phyloP scores from a whole-genome alignment of 140 eudicot genomes.

The Ambrosia hybrid region DNA sequence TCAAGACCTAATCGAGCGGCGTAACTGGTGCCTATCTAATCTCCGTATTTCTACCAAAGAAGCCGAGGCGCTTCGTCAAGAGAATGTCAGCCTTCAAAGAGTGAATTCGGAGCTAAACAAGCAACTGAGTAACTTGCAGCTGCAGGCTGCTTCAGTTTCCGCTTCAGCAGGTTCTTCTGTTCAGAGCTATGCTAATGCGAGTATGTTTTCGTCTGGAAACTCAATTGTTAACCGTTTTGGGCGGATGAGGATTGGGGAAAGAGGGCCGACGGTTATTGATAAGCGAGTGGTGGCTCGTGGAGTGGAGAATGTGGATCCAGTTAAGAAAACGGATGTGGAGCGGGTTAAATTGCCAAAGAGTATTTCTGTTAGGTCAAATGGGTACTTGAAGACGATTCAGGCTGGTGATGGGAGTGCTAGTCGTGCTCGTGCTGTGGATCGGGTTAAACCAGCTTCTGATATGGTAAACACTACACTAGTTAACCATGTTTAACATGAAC shows the following conservation, averaged over 20 bases:
- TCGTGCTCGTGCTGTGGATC: conserved; percentile 38
- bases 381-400: conserved; percentile 53
- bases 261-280: conserved; percentile 27
- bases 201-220: conserved; percentile 17
- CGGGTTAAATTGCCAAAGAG: conserved; percentile 69
- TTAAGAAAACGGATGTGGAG: conserved; percentile 34
- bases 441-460: conserved; percentile 38
- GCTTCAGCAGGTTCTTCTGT: conserved; percentile 9
- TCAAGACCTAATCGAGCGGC: conserved; percentile 54
- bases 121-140: conserved; percentile 37
- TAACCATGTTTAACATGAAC: neutral
- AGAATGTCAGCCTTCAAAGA: conserved; percentile 60
- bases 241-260: conserved; percentile 46
- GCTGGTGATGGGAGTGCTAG: conserved; percentile 31
- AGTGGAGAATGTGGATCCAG: neutral
- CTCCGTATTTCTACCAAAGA: conserved; percentile 49
- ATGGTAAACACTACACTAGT: conserved; percentile 31
- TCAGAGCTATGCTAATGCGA: conserved; percentile 17
- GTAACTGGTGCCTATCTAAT: conserved; percentile 49
- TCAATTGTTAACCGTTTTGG: conserved; percentile 31
- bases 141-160: conserved; percentile 30
- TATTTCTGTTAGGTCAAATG: conserved; percentile 67
- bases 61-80: conserved; percentile 20
- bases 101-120: conserved; percentile 51
- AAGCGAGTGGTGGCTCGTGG: conserved; percentile 35